A percentile compares a stretch with the other conserved stretches of the same genome.
These are phyloP conservation scores for Diutina scorzettiae DNA, from an alignment of 1,139 yeast species.

Conservation along the genomic window DNA sequence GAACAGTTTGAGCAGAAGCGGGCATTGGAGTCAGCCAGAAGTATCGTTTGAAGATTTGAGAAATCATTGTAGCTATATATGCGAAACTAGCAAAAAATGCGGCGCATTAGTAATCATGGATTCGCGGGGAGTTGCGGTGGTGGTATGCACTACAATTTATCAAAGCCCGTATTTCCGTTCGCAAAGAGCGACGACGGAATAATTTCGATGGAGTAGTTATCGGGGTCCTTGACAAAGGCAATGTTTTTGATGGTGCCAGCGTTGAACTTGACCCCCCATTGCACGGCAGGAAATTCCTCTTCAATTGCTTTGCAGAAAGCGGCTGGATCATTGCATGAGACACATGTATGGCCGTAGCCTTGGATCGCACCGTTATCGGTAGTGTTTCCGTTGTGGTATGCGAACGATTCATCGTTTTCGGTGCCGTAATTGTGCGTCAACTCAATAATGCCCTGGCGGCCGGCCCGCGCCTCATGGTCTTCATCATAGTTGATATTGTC, in stretches of 20 bases:
- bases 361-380: conserved; percentile 45
- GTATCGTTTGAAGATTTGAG: conserved; percentile 8
- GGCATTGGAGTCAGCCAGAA: conserved; percentile 9
- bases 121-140: too few relatives aligned
- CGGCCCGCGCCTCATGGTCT: conserved; percentile 19
- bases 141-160: conserved; percentile 4
- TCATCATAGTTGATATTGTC: conserved; percentile 17
- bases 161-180: neutral
- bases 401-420: conserved; percentile 59
- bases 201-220: conserved; percentile 76
- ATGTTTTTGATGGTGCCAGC: conserved; percentile 46
- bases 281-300: conserved; percentile 18
- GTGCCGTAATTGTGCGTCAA: conserved; percentile 95
- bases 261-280: conserved; percentile 40
- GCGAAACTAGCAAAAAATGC: too few relatives aligned
- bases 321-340: conserved; percentile 58
- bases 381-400: conserved; percentile 73
- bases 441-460: conserved; percentile 64
- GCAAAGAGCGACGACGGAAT: conserved; percentile 20
- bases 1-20: conserved; percentile 19
- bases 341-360: conserved; percentile 82
- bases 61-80: too few relatives aligned
- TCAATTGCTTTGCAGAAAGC: conserved; percentile 42
- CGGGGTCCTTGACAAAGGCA: conserved; percentile 85
- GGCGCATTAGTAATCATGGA: too few relatives aligned